Percentiles rank a stretch among this genome's conserved stretches.
These are phyloP conservation scores for Kwoniella heveanensis DNA, from an alignment of 768 basidiomycete genomes.

Conservation along the genomic window DNA sequence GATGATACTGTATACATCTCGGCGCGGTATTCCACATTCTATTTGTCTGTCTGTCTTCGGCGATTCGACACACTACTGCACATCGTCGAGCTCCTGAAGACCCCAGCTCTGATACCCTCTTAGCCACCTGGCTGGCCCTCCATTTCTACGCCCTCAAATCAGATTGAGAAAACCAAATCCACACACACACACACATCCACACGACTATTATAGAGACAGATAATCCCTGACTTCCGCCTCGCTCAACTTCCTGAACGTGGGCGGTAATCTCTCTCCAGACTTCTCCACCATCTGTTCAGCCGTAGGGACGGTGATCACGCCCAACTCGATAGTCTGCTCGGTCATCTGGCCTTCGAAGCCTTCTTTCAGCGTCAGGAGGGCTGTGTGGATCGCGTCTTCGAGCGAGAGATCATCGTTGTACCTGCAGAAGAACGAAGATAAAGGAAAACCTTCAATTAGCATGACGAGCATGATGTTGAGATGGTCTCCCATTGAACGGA, in stretches of 20 bases:
- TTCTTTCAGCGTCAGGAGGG: constrained; percentile 94
- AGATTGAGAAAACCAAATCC: no score
- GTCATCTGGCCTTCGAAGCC: constrained; percentile 99
- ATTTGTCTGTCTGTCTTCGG: no score
- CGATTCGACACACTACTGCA: no score
- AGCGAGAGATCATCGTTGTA: constrained; percentile 99
- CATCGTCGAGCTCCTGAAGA: no score
- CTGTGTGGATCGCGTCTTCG: constrained; percentile 98
- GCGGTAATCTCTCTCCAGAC: constrained; percentile 71
- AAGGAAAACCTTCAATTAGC: no score
- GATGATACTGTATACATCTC: constrained; percentile 9
- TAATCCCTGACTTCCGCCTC: constrained; percentile 98
- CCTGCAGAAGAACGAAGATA: constrained; percentile 62
- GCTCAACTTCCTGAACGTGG: constrained; percentile 90
- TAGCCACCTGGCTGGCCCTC: no score
- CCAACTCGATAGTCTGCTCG: constrained; percentile 99
- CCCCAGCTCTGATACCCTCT: no score
- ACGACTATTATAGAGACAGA: constrained; percentile 61
- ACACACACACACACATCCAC: no score
- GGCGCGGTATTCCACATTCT: background rate
- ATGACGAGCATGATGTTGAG: no score
- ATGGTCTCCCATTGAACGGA: no score
- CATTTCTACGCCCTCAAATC: no score
- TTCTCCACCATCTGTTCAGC: constrained; percentile 66
- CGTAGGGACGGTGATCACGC: constrained; percentile 88